Percentiles rank a stretch among this genome's conserved stretches.
These are phyloP conservation scores for Fusarium tricinctum DNA, from an alignment of 2,329 filamentous ascomycete species.

Conservation along the genomic window DNA sequence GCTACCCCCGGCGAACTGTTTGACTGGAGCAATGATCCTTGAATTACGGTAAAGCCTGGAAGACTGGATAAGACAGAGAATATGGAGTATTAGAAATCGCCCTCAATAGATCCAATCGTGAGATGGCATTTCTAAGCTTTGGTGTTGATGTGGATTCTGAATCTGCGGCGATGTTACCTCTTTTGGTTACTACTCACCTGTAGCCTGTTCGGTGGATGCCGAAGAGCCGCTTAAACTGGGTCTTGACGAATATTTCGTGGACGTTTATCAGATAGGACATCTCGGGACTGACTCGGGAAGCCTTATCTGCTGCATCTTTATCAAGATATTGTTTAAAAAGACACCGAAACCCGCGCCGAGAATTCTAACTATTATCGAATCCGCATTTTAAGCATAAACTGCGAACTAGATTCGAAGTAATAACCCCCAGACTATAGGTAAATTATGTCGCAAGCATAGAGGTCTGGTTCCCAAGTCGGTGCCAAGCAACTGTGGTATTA, in stretches of 20 bases:
- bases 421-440: too few relatives aligned
- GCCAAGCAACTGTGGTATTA: too few relatives aligned
- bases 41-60: not conserved
- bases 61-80: constrained; percentile 13
- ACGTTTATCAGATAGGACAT: not conserved
- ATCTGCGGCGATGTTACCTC: not conserved
- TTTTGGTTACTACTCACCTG: not conserved
- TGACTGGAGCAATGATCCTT: not conserved
- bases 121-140: constrained; percentile 4
- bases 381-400: too few relatives aligned
- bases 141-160: constrained; percentile 9
- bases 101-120: not conserved
- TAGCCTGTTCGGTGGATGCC: not conserved
- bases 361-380: too few relatives aligned
- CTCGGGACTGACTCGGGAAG: constrained; percentile 14
- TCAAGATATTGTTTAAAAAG: too few relatives aligned
- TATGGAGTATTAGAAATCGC: not conserved
- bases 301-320: not conserved
- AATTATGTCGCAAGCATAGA: too few relatives aligned
- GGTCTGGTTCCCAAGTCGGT: too few relatives aligned
- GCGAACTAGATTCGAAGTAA: too few relatives aligned
- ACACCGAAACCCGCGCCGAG: too few relatives aligned
- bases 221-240: constrained; percentile 19
- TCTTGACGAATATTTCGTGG: not conserved
- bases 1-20: not conserved